Evolutionary conservation across 495 filamentous ascomycete genomes (phyloP).

Genomic region (Lasiosphaeriaceae sp.): DNA sequence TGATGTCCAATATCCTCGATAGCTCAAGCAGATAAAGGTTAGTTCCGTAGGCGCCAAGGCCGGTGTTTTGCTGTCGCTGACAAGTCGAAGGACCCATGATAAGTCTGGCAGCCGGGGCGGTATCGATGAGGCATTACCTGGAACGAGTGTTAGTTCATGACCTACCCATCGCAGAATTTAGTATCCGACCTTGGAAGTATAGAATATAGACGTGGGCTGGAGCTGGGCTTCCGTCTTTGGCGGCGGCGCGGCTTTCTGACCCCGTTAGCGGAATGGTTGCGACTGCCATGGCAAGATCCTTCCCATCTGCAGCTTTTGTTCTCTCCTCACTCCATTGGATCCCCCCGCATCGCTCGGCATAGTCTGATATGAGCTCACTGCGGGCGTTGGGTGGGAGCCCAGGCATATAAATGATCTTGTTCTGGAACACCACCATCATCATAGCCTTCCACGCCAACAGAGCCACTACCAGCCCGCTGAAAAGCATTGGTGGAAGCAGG

Average conservation of each 20-base stretch:
- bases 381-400: conserved; percentile 60
- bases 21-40: conserved; percentile 63
- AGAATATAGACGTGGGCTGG: conserved; percentile 41
- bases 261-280: conserved; percentile 32
- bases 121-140: conserved; percentile 62
- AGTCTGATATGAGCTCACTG: conserved; percentile 57
- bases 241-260: neutral
- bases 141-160: conserved; percentile 25
- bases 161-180: neutral
- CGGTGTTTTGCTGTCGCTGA: conserved; percentile 30
- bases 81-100: conserved; percentile 49
- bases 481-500: conserved; percentile 61
- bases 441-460: conserved; percentile 78
- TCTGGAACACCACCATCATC: conserved; percentile 77
- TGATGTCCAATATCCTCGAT: conserved; percentile 78
- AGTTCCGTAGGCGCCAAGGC: conserved; percentile 31
- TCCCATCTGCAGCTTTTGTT: conserved; percentile 55
- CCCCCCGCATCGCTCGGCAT: conserved; percentile 51
- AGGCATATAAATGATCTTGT: conserved; percentile 82
- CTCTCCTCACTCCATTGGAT: conserved; percentile 61
- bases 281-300: conserved; percentile 54
- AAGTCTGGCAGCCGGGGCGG: conserved; percentile 68
- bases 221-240: neutral
- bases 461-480: conserved; percentile 58
- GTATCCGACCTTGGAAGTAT: conserved; percentile 54